Evolutionary conservation across 192 early-diverging fungal genomes (phyloP).

Genomic region (Umbelopsis vinacea): DNA sequence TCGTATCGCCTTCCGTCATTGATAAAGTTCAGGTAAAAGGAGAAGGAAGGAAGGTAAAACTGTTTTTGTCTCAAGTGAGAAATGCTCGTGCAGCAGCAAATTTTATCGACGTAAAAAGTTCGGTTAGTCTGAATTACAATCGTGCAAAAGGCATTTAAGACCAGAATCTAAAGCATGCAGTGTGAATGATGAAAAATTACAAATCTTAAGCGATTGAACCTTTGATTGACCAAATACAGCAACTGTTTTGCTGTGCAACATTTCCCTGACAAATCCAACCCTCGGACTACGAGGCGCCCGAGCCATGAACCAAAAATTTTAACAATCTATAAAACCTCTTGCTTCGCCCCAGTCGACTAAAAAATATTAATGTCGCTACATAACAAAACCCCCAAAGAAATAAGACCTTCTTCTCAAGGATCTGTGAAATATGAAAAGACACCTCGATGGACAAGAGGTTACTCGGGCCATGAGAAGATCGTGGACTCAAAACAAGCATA

Average conservation of each 20-base stretch:
- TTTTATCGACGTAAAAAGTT: background rate
- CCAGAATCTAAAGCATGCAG: background rate
- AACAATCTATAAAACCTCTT: too few relatives aligned
- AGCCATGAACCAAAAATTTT: too few relatives aligned
- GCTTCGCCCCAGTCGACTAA: too few relatives aligned
- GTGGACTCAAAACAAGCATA: background rate
- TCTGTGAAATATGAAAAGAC: background rate
- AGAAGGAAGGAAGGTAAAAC: background rate
- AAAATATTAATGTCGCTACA: background rate
- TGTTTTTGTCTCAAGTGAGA: too few relatives aligned
- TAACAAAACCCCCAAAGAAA: background rate
- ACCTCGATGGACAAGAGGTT: background rate
- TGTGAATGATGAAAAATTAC: too few relatives aligned
- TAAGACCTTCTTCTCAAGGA: background rate
- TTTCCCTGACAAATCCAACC: too few relatives aligned
- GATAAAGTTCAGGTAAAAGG: background rate
- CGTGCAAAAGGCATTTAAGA: background rate
- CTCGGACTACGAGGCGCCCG: too few relatives aligned
- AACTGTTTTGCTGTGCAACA: too few relatives aligned
- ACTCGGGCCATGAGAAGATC: background rate
- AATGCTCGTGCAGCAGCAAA: background rate
- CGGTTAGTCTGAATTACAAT: background rate
- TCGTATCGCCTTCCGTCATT: background rate
- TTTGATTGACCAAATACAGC: too few relatives aligned
- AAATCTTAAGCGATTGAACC: too few relatives aligned